Evolutionary conservation across 306 rosid genomes (phyloP), one percentile per base, ranked within the genome.

Genomic region (Castanea sativa): DNA sequence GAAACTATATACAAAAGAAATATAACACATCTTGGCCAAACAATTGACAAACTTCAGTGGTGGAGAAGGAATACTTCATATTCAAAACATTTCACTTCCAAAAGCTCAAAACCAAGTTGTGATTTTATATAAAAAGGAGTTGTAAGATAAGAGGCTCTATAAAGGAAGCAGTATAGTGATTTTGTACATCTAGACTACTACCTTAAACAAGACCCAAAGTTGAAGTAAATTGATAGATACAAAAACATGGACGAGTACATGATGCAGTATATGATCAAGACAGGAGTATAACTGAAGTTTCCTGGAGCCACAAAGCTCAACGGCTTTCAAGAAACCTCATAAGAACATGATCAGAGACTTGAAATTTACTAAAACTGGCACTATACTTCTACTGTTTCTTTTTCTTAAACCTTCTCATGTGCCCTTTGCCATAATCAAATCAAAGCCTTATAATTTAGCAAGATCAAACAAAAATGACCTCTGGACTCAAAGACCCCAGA

Each of bases 401-500:
- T 55, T 43, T 49, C n/a, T 25, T 51, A 25, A 53, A 6, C 43
- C 59, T 38, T 58, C 65, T 70, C 53, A 55, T 25, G 27, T 5
- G 8, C 30, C 73, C 29, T 15, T 69, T 38, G 16, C 59, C 56
- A 67, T 23, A 11, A 43, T 55, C 30, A 51, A 35, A 73, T 15
- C 63, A 32, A 23, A 65, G 77, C 55, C 14, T 51, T 35, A 32
- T 20, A 38, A 64, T 55, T 51, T 38, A 49, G 49, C 70, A 61
- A 21, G 38, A 60, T 73, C 23, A 71, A 68, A 58, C 45, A 27
- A 53, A 13, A 19, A 30, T 52, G 57, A 57, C 56, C 73, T 58
- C 69, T 45, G 73, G 78, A 73, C 69, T 63, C 71, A 19, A 64
- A 73, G 73, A 73, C 77, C 78, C 68, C 1, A 74, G 75, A 82